Base-by-base conservation (phyloP, 1,284 basidiomycete species). In the Waitea zeae region DNA sequence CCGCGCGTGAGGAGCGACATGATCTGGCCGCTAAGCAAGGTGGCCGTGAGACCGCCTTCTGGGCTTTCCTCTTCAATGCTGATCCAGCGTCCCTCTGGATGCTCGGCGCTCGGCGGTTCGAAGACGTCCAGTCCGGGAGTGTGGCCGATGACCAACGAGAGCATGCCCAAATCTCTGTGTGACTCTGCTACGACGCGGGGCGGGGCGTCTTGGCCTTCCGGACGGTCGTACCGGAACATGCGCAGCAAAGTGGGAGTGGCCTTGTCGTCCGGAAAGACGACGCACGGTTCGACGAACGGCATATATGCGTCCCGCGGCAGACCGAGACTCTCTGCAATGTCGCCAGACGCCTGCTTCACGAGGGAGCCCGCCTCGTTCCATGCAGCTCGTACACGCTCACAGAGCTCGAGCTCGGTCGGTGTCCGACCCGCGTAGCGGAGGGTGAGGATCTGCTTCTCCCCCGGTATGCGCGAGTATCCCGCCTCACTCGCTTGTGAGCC, bases 381-480 rank as follows among this genome's bases (percentile, higher is more conserved):
- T 5, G 48, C 42, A 5, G 4, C 34, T 12, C 34, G 38, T 9
- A 42, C 44, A 1, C 40, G 35, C 9, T 31, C 27, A n/a, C n/a
- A n/a, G n/a, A n/a, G n/a, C 7, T n/a, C 7, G 7, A 26, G 7
- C 9, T 30, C 31, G 13, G 41, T 32, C 3, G 38, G 39, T 6
- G 40, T 36, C 3, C 42, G 45, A 11, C 34, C 39, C 2, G 38
- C 24, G 0, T 39, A 37, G n/a, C 51, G 44, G 5, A 50, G 30
- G 3, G 51, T 49, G 19, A 53, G 38, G 30, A 53, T 44, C 38
- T 49, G 42, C 35, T 53, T 53, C 45, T 53, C 51, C 20, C 47
- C 48, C 3, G 33, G 37, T 1, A 53, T 45, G 7, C 43, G 43
- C 1, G 45, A 43, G 42, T 45, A 53, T 4, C 51, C 51, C 37